Evolutionary conservation across 345 rosid species (phyloP), one percentile per base, ranked within the genome.

Genomic region (Hevea brasiliensis): DNA sequence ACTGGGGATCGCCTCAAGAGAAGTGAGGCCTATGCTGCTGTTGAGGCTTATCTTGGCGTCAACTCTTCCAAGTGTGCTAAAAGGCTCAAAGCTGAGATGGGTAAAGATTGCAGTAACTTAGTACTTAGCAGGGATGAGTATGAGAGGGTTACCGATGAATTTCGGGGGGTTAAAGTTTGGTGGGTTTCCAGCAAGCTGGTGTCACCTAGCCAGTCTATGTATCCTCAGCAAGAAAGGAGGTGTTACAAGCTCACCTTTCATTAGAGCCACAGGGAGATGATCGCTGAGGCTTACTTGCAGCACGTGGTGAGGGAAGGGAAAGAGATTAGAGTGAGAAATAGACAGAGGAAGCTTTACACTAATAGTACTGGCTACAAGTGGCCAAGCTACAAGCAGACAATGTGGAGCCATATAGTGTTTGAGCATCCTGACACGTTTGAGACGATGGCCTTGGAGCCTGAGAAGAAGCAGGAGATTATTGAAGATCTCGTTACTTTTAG

Each of bases 321-420:
- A 72, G 91, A 86, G 57, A 82, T 86, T 6, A 66, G 73, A 68
- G 76, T 71, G 10, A 76, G 73, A 7, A 85, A 86, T 55, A 69
- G 89, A 81, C 87, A 87, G 76, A 86, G 89, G 83, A 89, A 87
- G 85, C 91, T 89, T 55, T 89, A 77, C 64, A 87, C 91, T 0
- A 89, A 89, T 32, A 81, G 87, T 48, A 78, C 91, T 24, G 87
- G 84, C 8, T 72, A 77, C 63, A 86, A 76, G 65, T 87, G 88
- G 89, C 78, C 78, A 11, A 70, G 81, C 81, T 74, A 70, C 82
- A 85, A 81, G 83, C 83, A 77, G 62, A 80, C 87, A 1, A 75
- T 79, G 87, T 87, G 91, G 91, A 85, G 86, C 68, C 86, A 85
- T 70, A 80, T 85, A 35, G 79, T 70, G 27, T 88, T 88, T 68